Conservation (phyloP, 306 rosid species). For the Corylus avellana region DNA sequence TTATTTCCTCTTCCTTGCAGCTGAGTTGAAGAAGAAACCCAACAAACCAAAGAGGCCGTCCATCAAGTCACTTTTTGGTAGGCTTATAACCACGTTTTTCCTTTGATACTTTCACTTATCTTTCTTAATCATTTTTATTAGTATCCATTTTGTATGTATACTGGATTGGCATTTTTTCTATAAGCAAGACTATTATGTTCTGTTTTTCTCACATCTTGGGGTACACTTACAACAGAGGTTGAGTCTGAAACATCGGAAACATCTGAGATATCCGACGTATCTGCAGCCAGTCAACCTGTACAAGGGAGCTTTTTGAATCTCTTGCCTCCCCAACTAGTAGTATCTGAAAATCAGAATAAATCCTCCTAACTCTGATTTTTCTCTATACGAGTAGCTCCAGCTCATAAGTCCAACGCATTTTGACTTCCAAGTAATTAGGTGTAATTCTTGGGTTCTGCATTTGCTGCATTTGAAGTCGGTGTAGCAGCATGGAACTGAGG, state of each 20-base stretch:
- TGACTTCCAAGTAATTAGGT: constrained; percentile 18
- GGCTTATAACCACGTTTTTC: constrained; percentile 28
- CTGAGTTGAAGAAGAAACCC: constrained; percentile 84
- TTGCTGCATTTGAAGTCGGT: constrained; percentile 9
- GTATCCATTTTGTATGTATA: constrained; percentile 9
- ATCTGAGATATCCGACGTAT: constrained; percentile 43
- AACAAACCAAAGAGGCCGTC: constrained; percentile 79
- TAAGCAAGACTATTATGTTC: background rate
- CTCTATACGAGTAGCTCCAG: constrained; percentile 30
- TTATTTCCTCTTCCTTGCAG: constrained; percentile 48
- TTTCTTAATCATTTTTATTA: background rate
- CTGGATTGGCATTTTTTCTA: constrained; percentile 16
- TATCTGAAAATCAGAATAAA: constrained; percentile 34
- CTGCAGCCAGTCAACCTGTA: constrained; percentile 35
- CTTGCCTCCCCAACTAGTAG: constrained; percentile 65
- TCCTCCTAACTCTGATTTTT: constrained; percentile 41
- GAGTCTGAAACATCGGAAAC: constrained; percentile 56
- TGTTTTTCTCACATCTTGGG: constrained; percentile 36
- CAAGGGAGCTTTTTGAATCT: constrained; percentile 79
- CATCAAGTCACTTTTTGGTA: constrained; percentile 86
- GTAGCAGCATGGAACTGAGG: constrained; percentile 27
- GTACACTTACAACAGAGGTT: constrained; percentile 39
- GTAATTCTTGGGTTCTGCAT: constrained; percentile 22
- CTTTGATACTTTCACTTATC: background rate
- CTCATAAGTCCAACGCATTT: constrained; percentile 25